These are phyloP conservation scores for Orbilia quercus DNA, from an alignment of 2,329 filamentous ascomycete species.

Conservation along the genomic window DNA sequence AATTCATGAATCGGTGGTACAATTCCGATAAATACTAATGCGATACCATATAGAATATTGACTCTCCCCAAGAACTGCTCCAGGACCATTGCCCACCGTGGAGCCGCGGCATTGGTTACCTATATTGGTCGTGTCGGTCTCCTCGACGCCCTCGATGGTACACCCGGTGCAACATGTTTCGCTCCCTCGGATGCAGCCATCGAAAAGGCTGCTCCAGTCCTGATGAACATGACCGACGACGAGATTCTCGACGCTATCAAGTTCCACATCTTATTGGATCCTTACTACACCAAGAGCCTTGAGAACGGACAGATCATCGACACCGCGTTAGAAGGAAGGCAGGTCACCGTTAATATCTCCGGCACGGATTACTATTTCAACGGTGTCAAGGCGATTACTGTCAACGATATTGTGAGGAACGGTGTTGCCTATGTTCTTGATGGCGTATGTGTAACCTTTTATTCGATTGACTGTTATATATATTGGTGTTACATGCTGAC, in stretches of 20 bases:
- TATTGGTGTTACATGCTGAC: background rate
- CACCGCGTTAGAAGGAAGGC: constrained; percentile 22
- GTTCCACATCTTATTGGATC: constrained; percentile 41
- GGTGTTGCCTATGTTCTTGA: constrained; percentile 52
- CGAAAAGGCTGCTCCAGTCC: constrained; percentile 30
- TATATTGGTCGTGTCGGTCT: constrained; percentile 44
- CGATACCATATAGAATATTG: constrained; percentile 12
- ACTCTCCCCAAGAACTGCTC: constrained; percentile 49
- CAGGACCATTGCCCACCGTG: constrained; percentile 42
- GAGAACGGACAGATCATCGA: constrained; percentile 24
- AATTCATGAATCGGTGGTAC: background rate
- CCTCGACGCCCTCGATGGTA: constrained; percentile 47
- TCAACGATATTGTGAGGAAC: constrained; percentile 51
- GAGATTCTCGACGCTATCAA: constrained; percentile 50
- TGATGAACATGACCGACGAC: constrained; percentile 41
- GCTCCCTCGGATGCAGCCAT: constrained; percentile 45
- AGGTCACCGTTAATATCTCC: constrained; percentile 37
- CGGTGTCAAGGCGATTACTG: constrained; percentile 33
- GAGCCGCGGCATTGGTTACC: constrained; percentile 37
- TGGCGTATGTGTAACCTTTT: constrained; percentile 25
- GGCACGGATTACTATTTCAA: constrained; percentile 42
- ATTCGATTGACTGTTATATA: background rate
- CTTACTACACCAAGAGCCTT: constrained; percentile 36
- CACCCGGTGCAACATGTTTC: constrained; percentile 50
- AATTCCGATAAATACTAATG: constrained; percentile 1